Evolutionary conservation across 805 yeast species (phyloP).

Genomic region (Myxozyma nipponensis): DNA sequence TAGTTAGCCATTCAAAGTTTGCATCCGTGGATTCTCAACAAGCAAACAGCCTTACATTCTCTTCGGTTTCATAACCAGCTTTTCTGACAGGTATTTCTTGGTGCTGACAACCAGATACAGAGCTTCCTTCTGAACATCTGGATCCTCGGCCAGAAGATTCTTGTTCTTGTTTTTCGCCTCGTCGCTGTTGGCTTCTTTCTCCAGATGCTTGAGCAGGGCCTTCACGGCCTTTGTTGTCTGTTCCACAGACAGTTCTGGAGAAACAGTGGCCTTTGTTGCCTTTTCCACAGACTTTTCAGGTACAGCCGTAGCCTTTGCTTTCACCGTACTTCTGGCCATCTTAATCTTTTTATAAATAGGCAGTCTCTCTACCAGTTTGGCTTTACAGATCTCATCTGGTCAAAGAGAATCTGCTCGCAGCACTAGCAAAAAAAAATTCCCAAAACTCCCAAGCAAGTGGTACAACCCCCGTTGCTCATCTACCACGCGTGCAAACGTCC

Average conservation of each 20-base stretch:
- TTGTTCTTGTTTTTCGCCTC: slow-evolving; percentile 35
- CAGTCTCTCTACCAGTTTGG: too few species aligned
- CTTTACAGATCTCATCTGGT: neutral
- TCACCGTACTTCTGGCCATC: neutral
- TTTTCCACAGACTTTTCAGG: too few species aligned
- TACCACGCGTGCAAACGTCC: too few species aligned
- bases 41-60: slow-evolving; percentile 28
- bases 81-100: slow-evolving; percentile 59
- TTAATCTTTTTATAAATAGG: neutral
- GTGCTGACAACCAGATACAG: slow-evolving; percentile 62
- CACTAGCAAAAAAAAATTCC: neutral
- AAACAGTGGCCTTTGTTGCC: too few species aligned
- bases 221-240: slow-evolving; percentile 38
- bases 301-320: too few species aligned
- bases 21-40: neutral
- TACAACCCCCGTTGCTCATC: neutral
- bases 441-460: slow-evolving; percentile 28
- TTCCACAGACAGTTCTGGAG: slow-evolving; percentile 16
- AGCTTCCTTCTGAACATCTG: slow-evolving; percentile 35
- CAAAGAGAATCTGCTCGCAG: too few species aligned
- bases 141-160: slow-evolving; percentile 57
- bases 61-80: slow-evolving; percentile 47
- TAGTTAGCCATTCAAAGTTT: neutral
- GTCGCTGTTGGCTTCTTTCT: slow-evolving; percentile 32
- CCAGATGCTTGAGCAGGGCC: slow-evolving; percentile 62